Percentiles rank a stretch among this genome's conserved stretches.
Evolutionary conservation across 495 filamentous ascomycete species (phyloP).

Genomic region (Xylaria sp.): DNA sequence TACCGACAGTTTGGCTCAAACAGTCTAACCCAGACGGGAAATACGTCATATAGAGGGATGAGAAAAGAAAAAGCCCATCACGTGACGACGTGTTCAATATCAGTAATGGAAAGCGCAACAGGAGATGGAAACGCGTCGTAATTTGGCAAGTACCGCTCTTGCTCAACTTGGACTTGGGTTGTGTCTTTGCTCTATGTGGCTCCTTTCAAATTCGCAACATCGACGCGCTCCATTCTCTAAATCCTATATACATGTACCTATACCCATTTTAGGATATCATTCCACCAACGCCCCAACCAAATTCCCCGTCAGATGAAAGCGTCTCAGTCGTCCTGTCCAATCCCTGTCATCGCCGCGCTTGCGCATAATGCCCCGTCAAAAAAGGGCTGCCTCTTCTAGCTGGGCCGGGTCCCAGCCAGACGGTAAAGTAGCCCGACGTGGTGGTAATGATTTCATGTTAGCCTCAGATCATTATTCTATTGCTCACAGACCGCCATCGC

Average conservation of each 20-base stretch:
- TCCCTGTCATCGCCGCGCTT: background rate
- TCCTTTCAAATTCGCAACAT: background rate
- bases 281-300: background rate
- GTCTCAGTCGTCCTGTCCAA: background rate
- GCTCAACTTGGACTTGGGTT: too few relatives aligned
- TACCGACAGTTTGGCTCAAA: background rate
- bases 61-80: background rate
- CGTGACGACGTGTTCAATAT: conserved; percentile 2
- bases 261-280: background rate
- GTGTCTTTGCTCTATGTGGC: background rate
- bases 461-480: background rate
- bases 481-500: conserved; percentile 1
- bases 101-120: conserved; percentile 1
- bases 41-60: background rate
- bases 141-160: too few relatives aligned
- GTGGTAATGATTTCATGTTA: background rate
- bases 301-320: background rate
- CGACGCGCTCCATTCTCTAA: background rate
- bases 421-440: conserved; percentile 13
- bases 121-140: background rate
- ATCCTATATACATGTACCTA: too few relatives aligned
- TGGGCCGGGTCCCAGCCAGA: background rate
- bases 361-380: conserved; percentile 7
- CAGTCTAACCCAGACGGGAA: background rate
- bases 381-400: conserved; percentile 6